Percentiles rank a stretch among this genome's conserved stretches.
phyloP scores from a whole-genome alignment of 371 early-diverging fungal genomes.

The Batrachochytrium dendrobatidis region DNA sequence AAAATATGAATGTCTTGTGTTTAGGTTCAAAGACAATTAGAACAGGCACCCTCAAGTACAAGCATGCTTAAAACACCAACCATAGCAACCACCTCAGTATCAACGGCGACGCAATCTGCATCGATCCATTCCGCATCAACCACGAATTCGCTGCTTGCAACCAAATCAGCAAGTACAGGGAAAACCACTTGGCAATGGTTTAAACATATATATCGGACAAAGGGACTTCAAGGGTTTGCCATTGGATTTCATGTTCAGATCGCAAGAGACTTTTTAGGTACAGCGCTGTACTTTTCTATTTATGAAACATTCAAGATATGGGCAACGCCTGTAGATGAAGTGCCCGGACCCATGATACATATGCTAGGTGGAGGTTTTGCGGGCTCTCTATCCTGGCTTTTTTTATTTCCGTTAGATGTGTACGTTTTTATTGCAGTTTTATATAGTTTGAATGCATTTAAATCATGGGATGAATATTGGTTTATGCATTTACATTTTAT shows the following conservation, averaged over 20 bases:
- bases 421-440: too few species aligned
- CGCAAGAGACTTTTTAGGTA: slow-evolving; percentile 30
- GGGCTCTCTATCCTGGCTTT: slow-evolving; percentile 34
- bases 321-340: slow-evolving; percentile 10
- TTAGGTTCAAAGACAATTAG: too few species aligned
- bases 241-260: slow-evolving; percentile 29
- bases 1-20: too few species aligned
- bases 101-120: slow-evolving; percentile 5
- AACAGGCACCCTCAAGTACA: too few species aligned
- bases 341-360: slow-evolving; percentile 22
- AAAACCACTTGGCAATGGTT: slow-evolving; percentile 16
- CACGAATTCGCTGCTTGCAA: slow-evolving; percentile 56
- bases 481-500: too few species aligned
- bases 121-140: slow-evolving; percentile 12
- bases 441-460: too few species aligned
- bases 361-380: slow-evolving; percentile 37
- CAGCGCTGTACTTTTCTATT: slow-evolving; percentile 35
- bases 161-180: too few species aligned
- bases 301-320: slow-evolving; percentile 28
- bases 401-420: slow-evolving; percentile 42
- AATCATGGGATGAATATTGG: too few species aligned
- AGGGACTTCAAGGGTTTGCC: slow-evolving; percentile 31
- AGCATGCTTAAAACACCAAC: too few species aligned
- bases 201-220: slow-evolving; percentile 22
- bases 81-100: slow-evolving; percentile 13